phyloP scores from a whole-genome alignment of 1,284 basidiomycete genomes.

The Cryptococcus sp. region DNA sequence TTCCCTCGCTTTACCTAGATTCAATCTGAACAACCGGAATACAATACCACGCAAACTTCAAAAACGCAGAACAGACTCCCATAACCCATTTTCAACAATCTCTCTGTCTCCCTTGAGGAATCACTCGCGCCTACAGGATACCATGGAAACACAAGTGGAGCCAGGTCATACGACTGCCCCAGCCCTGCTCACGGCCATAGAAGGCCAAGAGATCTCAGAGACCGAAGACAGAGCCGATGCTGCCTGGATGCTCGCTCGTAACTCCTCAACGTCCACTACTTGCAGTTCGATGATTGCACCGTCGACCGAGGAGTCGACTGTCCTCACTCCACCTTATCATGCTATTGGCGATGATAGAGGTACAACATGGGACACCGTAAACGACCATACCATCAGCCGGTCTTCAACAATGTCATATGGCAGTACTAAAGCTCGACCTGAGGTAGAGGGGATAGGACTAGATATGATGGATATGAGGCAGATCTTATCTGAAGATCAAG shows the following conservation, averaged over 20 bases:
- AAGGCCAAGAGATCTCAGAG: background rate
- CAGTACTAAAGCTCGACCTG: too few relatives aligned
- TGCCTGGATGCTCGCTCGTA: background rate
- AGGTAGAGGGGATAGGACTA: too few relatives aligned
- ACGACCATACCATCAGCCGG: background rate
- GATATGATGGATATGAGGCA: background rate
- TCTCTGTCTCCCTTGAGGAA: background rate
- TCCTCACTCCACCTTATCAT: background rate
- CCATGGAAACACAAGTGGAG: too few relatives aligned
- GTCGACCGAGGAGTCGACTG: constrained; percentile 1
- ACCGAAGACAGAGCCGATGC: background rate
- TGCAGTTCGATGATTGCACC: background rate
- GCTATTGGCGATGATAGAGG: background rate
- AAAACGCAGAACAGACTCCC: background rate
- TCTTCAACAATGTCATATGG: background rate
- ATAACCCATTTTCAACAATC: background rate
- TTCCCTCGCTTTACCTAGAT: background rate
- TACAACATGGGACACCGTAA: background rate
- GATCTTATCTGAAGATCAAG: background rate
- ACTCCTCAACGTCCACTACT: background rate
- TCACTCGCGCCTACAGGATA: too few relatives aligned
- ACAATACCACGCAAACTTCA: background rate
- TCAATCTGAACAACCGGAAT: background rate
- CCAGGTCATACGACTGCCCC: background rate
- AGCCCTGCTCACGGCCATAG: background rate